Evolutionary conservation across 768 basidiomycete genomes (phyloP).

Genomic region (Pleurotus giganteus): DNA sequence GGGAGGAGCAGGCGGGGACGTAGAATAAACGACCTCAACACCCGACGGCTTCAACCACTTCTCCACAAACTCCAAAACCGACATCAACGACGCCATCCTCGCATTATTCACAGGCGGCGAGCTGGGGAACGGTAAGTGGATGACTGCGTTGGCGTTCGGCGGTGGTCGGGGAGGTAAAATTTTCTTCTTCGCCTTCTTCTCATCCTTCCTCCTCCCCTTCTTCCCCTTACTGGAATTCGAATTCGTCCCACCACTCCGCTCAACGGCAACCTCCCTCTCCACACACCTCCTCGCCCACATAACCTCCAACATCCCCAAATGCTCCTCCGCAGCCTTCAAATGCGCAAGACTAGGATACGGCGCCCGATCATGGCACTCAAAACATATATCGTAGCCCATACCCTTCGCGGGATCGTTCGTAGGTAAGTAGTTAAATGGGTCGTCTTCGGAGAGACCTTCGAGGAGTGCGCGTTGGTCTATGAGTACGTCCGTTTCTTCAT

Average conservation of each 20-base stretch:
- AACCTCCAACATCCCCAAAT: conserved; percentile 61
- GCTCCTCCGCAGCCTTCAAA: conserved; percentile 74
- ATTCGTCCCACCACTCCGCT: conserved; percentile 18
- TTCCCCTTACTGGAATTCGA: conserved; percentile 12
- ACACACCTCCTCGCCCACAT: conserved; percentile 55
- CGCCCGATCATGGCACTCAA: conserved; percentile 84
- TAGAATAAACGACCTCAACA: conserved; percentile 19
- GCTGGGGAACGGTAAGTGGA: conserved; percentile 76
- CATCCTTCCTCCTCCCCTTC: conserved; percentile 16
- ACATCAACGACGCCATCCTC: conserved; percentile 57
- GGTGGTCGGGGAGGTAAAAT: conserved; percentile 67
- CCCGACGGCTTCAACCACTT: conserved; percentile 50
- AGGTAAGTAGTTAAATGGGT: conserved; percentile 39
- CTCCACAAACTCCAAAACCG: conserved; percentile 69
- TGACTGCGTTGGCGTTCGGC: conserved; percentile 66
- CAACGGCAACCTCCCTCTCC: conserved; percentile 21
- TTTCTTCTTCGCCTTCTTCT: conserved; percentile 18
- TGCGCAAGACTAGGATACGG: conserved; percentile 69
- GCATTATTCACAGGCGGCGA: conserved; percentile 53
- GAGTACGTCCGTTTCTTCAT: conserved; percentile 9
- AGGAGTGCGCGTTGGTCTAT: background rate
- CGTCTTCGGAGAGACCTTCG: conserved; percentile 20
- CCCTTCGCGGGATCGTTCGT: conserved; percentile 48
- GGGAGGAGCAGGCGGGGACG: conserved; percentile 14
- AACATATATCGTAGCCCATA: conserved; percentile 78